These are phyloP conservation scores for Botrytis sinoallii DNA, from an alignment of 2,329 filamentous ascomycete species.

Conservation along the genomic window DNA sequence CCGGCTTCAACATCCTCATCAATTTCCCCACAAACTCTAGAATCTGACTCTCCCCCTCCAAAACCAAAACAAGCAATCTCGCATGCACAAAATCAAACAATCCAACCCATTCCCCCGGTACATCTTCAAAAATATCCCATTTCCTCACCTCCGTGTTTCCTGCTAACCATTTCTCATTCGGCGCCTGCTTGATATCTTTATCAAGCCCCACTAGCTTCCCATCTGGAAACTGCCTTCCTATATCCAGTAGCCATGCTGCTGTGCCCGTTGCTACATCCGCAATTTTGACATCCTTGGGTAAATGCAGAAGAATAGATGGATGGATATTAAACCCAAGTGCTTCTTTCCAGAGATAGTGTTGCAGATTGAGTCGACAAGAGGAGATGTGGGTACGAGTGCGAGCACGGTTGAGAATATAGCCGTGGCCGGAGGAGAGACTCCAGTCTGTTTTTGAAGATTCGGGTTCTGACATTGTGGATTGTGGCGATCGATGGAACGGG, in stretches of 20 bases:
- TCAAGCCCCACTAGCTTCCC: background rate
- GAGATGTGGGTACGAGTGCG: background rate
- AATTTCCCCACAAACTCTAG: background rate
- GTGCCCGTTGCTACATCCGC: conserved; percentile 11
- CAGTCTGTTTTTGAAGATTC: background rate
- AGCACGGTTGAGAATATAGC: background rate
- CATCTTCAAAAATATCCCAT: conserved; percentile 3
- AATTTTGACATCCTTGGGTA: background rate
- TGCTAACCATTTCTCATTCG: background rate
- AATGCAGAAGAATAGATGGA: background rate
- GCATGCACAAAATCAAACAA: background rate
- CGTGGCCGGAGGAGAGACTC: background rate
- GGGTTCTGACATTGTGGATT: background rate
- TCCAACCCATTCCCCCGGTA: background rate
- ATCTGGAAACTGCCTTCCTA: background rate
- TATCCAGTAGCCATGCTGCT: conserved; percentile 9
- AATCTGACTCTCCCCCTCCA: background rate
- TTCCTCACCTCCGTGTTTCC: background rate
- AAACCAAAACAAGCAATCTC: background rate
- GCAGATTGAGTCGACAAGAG: conserved; percentile 6
- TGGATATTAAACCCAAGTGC: background rate
- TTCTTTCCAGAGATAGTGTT: conserved; percentile 15
- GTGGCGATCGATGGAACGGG: background rate
- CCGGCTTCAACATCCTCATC: conserved; percentile 9
- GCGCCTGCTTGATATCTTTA: background rate